Evolutionary conservation across 306 rosid species (phyloP).

Genomic region (Cucurbita moschata): DNA sequence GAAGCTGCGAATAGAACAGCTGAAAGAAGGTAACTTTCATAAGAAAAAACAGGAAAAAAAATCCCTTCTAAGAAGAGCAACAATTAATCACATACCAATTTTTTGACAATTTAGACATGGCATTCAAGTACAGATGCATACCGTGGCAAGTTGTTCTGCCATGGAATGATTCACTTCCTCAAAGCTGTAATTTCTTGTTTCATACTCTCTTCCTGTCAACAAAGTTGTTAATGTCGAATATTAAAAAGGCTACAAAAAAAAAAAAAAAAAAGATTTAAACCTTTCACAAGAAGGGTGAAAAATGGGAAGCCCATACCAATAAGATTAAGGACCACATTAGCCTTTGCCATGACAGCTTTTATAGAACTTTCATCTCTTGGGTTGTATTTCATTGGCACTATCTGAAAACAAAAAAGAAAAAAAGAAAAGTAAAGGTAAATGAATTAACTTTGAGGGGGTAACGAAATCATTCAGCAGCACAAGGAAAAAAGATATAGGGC

Average conservation of each 20-base stretch:
- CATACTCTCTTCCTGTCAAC: conserved; percentile 85
- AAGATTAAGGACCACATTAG: conserved; percentile 88
- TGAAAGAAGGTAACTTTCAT: background rate
- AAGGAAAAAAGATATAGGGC: background rate
- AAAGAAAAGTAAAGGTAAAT: conserved; percentile 10
- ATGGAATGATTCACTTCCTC: conserved; percentile 82
- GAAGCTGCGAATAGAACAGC: background rate
- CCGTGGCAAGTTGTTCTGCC: conserved; percentile 88
- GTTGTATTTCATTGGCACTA: conserved; percentile 92
- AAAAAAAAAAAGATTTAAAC: background rate
- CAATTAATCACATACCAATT: background rate
- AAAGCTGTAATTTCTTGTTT: conserved; percentile 89
- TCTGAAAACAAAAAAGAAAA: conserved; percentile 16
- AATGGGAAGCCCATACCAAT: conserved; percentile 43
- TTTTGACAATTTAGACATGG: background rate
- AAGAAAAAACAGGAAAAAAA: background rate
- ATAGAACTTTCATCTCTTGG: conserved; percentile 92
- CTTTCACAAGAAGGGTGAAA: background rate
- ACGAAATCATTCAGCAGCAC: background rate
- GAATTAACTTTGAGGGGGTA: conserved; percentile 5
- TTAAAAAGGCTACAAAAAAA: background rate
- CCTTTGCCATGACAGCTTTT: conserved; percentile 94
- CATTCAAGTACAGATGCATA: conserved; percentile 10
- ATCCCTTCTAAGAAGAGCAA: background rate
- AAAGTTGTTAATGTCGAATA: background rate